Conservation (phyloP, 2,329 filamentous ascomycete genomes). For the Phoma herbarum region DNA sequence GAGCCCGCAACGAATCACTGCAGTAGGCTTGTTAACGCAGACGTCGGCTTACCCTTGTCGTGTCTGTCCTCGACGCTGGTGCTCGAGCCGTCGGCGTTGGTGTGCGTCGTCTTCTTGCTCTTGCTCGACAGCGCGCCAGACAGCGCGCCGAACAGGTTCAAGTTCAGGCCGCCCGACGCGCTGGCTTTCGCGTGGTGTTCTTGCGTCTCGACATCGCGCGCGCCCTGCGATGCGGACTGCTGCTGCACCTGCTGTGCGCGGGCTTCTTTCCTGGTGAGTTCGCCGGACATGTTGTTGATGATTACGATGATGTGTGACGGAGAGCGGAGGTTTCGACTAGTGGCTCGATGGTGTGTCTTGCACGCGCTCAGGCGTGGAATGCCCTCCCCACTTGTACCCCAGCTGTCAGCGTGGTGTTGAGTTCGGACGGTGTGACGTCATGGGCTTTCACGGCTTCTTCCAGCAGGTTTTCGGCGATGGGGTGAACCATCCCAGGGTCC, state of each 20-base stretch:
- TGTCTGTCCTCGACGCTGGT: constrained; percentile 34
- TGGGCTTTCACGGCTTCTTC: constrained; percentile 1
- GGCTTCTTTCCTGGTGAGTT: constrained; percentile 37
- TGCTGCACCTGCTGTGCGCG: constrained; percentile 36
- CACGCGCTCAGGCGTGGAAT: not conserved
- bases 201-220: constrained; percentile 36
- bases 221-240: constrained; percentile 24
- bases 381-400: not conserved
- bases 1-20: too few relatives aligned
- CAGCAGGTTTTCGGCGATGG: constrained; percentile 17
- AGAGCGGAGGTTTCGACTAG: not conserved
- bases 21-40: too few relatives aligned
- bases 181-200: constrained; percentile 45
- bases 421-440: constrained; percentile 37
- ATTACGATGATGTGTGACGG: too few relatives aligned
- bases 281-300: constrained; percentile 29
- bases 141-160: constrained; percentile 50
- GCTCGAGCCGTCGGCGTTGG: constrained; percentile 37
- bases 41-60: constrained; percentile 37
- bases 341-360: not conserved
- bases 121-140: constrained; percentile 43
- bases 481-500: not conserved
- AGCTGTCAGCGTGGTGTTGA: constrained; percentile 12
- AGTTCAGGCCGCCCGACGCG: constrained; percentile 48
- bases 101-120: constrained; percentile 43